Conservation (phyloP, 2,329 filamentous ascomycete species). For the Colletotrichum incanum region DNA sequence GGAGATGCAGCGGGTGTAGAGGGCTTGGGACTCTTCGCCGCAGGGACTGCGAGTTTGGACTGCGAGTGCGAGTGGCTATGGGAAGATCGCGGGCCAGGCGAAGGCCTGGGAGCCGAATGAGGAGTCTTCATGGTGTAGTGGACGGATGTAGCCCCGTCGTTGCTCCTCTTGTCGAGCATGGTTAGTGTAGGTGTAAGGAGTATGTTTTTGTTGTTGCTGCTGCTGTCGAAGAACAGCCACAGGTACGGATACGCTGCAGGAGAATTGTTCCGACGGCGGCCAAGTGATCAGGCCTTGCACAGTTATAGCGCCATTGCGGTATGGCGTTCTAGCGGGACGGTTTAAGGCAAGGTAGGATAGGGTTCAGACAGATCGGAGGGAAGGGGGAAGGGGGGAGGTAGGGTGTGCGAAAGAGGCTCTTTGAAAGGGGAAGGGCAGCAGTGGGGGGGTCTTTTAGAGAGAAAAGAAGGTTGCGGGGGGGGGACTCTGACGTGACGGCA, state of each 20-base stretch:
- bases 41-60: constrained; percentile 54
- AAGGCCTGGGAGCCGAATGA: constrained; percentile 51
- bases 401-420: constrained; percentile 41
- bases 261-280: constrained; percentile 38
- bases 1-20: constrained; percentile 69
- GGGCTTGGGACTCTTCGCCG: constrained; percentile 55
- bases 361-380: constrained; percentile 40
- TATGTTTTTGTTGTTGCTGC: neutral
- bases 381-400: constrained; percentile 36
- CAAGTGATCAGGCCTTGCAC: constrained; percentile 40
- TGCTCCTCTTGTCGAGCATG: constrained; percentile 54
- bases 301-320: constrained; percentile 40
- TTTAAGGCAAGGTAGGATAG: constrained; percentile 27
- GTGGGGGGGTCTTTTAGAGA: constrained; percentile 41
- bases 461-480: constrained; percentile 43
- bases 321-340: constrained; percentile 23
- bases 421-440: constrained; percentile 34
- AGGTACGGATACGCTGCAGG: constrained; percentile 32
- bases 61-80: constrained; percentile 58
- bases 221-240: neutral
- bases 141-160: constrained; percentile 52
- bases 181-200: constrained; percentile 41
- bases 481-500: constrained; percentile 42
- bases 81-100: constrained; percentile 52
- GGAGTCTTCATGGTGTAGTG: constrained; percentile 65